Evolutionary conservation across 2,329 filamentous ascomycete species (phyloP).

Genomic region (Epicoccum nigrum): DNA sequence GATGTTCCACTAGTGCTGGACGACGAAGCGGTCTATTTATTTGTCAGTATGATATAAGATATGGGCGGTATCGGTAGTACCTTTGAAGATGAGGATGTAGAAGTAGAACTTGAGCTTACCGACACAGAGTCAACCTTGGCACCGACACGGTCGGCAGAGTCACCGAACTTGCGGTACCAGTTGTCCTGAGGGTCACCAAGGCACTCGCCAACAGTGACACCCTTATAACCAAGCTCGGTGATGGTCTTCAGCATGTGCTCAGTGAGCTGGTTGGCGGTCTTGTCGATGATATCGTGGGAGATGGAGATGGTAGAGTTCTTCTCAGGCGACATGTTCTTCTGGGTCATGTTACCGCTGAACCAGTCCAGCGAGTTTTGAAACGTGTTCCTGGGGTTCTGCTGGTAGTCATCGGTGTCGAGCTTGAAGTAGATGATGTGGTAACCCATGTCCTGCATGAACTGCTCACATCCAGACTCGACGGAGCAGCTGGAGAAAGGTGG

Average conservation of each 20-base stretch:
- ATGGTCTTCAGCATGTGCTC: conserved; percentile 47
- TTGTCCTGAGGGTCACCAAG: conserved; percentile 50
- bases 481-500: conserved; percentile 53
- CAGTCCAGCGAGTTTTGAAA: conserved; percentile 18
- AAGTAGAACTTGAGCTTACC: background rate
- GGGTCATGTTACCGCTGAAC: conserved; percentile 15
- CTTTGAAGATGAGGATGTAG: background rate
- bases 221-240: conserved; percentile 45
- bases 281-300: conserved; percentile 54
- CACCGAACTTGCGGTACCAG: conserved; percentile 51
- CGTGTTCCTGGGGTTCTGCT: conserved; percentile 51
- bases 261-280: conserved; percentile 50
- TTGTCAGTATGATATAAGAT: background rate
- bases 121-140: background rate
- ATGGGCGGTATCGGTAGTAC: background rate
- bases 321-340: conserved; percentile 7
- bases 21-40: background rate
- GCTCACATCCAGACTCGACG: conserved; percentile 42
- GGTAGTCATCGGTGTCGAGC: conserved; percentile 65
- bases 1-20: background rate
- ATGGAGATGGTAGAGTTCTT: conserved; percentile 55
- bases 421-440: conserved; percentile 66
- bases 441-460: conserved; percentile 46
- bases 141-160: conserved; percentile 8
- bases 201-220: conserved; percentile 54